These are phyloP conservation scores for Fusarium palustre DNA, from an alignment of 2,329 filamentous ascomycete genomes.

Conservation along the genomic window DNA sequence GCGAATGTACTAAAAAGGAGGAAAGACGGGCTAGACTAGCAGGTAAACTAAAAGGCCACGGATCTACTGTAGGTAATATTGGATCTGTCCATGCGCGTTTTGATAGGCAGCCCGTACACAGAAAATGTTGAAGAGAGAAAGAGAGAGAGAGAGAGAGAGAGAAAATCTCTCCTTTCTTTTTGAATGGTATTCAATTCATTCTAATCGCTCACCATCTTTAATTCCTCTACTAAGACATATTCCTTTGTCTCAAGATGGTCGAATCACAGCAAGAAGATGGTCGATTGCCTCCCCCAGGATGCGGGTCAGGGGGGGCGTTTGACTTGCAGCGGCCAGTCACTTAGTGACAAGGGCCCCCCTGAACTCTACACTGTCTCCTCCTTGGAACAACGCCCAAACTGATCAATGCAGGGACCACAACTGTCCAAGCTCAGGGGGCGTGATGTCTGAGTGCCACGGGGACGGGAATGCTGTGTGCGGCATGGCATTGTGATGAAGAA, in stretches of 20 bases:
- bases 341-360: background rate
- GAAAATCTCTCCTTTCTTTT: background rate
- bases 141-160: too few species aligned
- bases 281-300: slow-evolving; percentile 33
- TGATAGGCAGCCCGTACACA: background rate
- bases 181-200: slow-evolving; percentile 15
- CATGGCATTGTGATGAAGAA: background rate
- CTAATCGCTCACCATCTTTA: background rate
- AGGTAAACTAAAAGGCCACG: background rate
- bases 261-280: slow-evolving; percentile 17
- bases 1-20: background rate
- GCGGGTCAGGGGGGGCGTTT: slow-evolving; percentile 34
- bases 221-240: slow-evolving; percentile 16
- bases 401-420: slow-evolving; percentile 39
- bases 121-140: too few species aligned
- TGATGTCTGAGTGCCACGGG: slow-evolving; percentile 32
- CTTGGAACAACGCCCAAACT: slow-evolving; percentile 9
- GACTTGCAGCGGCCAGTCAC: slow-evolving; percentile 35
- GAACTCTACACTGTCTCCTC: slow-evolving; percentile 13
- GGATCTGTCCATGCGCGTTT: background rate
- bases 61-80: background rate
- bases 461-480: slow-evolving; percentile 12
- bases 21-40: too few species aligned
- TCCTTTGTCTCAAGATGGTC: background rate
- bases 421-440: slow-evolving; percentile 24